These are phyloP conservation scores for Monilinia fructigena DNA, from an alignment of 2,329 filamentous ascomycete species.

Conservation along the genomic window DNA sequence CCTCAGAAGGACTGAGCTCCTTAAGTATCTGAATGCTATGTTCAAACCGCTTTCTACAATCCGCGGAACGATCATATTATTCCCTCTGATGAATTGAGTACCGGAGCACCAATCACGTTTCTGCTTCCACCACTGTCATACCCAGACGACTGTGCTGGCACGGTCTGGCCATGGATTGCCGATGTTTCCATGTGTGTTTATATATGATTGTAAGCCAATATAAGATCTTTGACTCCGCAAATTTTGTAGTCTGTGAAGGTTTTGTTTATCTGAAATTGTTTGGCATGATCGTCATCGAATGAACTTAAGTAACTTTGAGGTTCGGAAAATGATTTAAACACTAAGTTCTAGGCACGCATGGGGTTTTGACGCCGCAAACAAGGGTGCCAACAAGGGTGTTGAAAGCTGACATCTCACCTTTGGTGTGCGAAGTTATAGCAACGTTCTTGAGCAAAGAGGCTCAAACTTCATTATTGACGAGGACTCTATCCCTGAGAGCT, in stretches of 20 bases:
- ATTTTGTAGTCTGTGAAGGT: background rate
- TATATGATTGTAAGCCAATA: background rate
- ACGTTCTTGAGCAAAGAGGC: background rate
- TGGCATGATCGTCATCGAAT: background rate
- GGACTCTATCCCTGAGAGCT: background rate
- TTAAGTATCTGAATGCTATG: background rate
- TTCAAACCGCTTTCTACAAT: background rate
- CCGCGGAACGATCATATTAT: background rate
- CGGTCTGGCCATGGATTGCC: background rate
- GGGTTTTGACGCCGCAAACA: background rate
- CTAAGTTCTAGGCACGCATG: too few relatives aligned
- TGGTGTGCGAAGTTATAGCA: background rate
- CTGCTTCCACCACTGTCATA: background rate
- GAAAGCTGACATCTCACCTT: background rate
- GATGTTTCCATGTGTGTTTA: background rate
- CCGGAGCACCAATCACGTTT: background rate
- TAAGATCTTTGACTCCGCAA: background rate
- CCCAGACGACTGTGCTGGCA: too few relatives aligned
- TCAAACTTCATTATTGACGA: background rate
- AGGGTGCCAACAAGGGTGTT: background rate
- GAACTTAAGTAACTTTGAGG: too few relatives aligned
- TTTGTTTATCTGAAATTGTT: background rate
- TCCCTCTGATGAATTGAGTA: slow-evolving; percentile 1
- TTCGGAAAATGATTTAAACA: too few relatives aligned
- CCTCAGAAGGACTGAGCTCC: background rate